A percentile compares a stretch with the other conserved stretches of the same genome.
phyloP scores from a whole-genome alignment of 257 asterid species.

The Vinca minor region DNA sequence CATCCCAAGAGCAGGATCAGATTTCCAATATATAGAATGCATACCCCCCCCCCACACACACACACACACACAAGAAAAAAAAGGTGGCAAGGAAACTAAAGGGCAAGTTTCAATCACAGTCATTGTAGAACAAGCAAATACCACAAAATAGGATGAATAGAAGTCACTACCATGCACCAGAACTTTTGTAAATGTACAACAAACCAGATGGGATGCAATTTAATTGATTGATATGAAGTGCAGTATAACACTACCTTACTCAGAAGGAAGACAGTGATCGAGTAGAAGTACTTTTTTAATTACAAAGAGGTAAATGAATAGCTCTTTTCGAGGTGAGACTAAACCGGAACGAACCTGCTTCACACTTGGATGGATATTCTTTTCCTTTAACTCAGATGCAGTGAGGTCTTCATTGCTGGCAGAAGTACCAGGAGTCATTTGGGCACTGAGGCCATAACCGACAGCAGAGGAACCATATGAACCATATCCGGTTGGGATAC shows the following conservation, averaged over 20 bases:
- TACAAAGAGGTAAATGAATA: neutral
- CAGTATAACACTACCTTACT: neutral
- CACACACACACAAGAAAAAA: too few relatives aligned
- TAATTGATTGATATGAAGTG: neutral
- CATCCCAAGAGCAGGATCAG: neutral
- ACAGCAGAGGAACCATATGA: constrained; percentile 40
- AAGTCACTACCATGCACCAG: neutral
- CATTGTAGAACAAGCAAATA: neutral
- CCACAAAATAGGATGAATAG: neutral
- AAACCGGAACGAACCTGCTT: constrained; percentile 34
- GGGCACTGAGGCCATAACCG: constrained; percentile 28
- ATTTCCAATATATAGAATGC: neutral
- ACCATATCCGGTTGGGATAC: constrained; percentile 37
- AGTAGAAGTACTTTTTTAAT: neutral
- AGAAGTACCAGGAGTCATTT: constrained; percentile 30
- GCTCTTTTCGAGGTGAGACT: neutral
- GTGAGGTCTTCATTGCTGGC: constrained; percentile 28
- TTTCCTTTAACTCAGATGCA: constrained; percentile 44
- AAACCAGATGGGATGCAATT: neutral
- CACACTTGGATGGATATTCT: constrained; percentile 25
- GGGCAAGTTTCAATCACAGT: neutral
- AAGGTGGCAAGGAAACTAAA: neutral
- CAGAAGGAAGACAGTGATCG: neutral
- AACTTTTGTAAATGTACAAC: neutral
- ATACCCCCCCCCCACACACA: too few relatives aligned